Base-by-base conservation (phyloP, 1,284 basidiomycete genomes). In the Rhodotorula sp. region DNA sequence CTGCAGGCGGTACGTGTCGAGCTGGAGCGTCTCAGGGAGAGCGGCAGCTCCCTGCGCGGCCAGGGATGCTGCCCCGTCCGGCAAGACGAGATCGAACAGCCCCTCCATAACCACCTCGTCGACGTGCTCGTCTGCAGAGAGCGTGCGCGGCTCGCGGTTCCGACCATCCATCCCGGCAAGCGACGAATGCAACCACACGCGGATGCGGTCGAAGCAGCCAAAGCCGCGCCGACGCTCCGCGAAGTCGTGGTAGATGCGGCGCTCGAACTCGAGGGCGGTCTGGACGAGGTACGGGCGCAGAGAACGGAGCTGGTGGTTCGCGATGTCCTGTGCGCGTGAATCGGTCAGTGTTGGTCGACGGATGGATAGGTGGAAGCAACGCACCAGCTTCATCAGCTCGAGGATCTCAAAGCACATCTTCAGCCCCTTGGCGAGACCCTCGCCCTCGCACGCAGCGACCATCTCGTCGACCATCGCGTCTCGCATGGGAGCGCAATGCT, bases 351-450 rank as follows among this genome's bases (percentile, higher is more conserved):
- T 15, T 13, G 6, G 53, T 9, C 19, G 9, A n/a, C 4, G 15
- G 25, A 27, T 3, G 13, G 6, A 32, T 1, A 41, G n/a, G 7
- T 17, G 7, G n/a, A 12, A 60, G 48, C 50, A 58, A 86, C 90
- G 81, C 79, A 91, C 92, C 78, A 97, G 86, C 85, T 95, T 95
- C 94, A 97, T 96, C 76, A 94, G 86, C 83, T 97, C 94, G 65
- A 95, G 85, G 71, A 96, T 89, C 81, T 95, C 93, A 81, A 97
- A 89, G 83, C 91, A 94, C 85, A 90, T 86, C 70, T 90, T 86
- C 71, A 96, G 86, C 21, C 91, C 91, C 69, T 84, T 85, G 66
- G 92, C 88, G 37, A 92, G 88, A 77, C 90, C 86, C 86, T 77
- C 82, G 37, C 80, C 82, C 83, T 84, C 74, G 25, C 78, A 76